These are phyloP conservation scores for Podospora conica DNA, from an alignment of 495 filamentous ascomycete species.

Conservation along the genomic window DNA sequence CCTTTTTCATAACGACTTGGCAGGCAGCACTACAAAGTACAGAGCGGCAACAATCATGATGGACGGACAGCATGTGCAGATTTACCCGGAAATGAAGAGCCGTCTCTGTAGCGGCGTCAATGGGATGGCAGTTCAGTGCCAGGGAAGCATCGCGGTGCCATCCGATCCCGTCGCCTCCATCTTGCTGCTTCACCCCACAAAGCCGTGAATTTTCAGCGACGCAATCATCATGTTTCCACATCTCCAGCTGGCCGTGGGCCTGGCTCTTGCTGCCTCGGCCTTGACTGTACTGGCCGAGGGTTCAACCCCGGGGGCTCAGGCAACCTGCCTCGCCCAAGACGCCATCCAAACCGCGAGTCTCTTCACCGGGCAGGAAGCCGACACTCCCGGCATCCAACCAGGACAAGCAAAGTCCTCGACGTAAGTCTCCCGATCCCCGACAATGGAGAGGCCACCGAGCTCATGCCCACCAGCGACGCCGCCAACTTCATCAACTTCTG, in stretches of 20 bases:
- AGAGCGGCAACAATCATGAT: neutral
- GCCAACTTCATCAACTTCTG: slow-evolving; percentile 51
- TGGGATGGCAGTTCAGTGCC: neutral
- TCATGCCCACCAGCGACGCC: slow-evolving; percentile 12
- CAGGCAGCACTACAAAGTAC: neutral
- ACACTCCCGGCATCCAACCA: neutral
- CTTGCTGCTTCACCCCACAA: too few species aligned
- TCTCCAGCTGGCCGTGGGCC: neutral
- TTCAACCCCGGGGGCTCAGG: too few species aligned
- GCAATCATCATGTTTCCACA: neutral
- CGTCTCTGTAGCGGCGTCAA: neutral
- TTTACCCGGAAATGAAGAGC: neutral
- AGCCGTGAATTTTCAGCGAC: neutral
- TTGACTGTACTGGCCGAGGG: neutral
- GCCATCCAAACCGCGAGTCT: slow-evolving; percentile 13
- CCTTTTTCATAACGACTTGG: too few species aligned
- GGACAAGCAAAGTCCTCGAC: slow-evolving; percentile 6
- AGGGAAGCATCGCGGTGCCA: too few species aligned
- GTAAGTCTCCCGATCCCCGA: neutral
- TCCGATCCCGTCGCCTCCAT: too few species aligned
- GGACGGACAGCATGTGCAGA: neutral
- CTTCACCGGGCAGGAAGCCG: slow-evolving; percentile 13
- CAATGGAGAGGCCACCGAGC: neutral
- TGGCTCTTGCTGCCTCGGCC: neutral
- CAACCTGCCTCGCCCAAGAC: neutral